phyloP scores from a whole-genome alignment of 2,329 filamentous ascomycete genomes.

The Sordariomycetes sp. region DNA sequence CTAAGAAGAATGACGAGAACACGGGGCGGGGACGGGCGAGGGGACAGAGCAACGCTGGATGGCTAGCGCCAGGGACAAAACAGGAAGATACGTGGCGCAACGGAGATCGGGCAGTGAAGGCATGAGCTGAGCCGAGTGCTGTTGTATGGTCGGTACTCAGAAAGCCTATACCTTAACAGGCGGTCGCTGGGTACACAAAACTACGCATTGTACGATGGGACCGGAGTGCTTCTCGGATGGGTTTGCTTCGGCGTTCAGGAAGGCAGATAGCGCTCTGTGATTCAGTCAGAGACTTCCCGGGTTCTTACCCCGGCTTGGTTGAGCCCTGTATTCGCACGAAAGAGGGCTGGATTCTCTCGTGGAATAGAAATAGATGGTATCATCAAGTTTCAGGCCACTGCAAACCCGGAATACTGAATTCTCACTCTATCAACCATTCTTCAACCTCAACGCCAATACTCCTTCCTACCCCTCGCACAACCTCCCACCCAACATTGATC shows the following conservation, averaged over 20 bases:
- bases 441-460: constrained; percentile 71
- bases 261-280: constrained; percentile 11
- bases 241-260: not conserved
- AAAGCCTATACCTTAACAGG: too few species aligned
- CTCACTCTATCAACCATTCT: constrained; percentile 62
- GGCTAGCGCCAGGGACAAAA: constrained; percentile 71
- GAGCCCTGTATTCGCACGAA: too few species aligned
- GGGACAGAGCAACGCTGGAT: constrained; percentile 41
- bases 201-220: too few species aligned
- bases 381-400: too few species aligned
- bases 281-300: too few species aligned
- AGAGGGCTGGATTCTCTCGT: too few species aligned
- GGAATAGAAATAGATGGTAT: too few species aligned
- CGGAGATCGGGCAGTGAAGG: constrained; percentile 20
- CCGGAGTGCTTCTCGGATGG: too few species aligned
- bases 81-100: constrained; percentile 74
- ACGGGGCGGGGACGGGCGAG: constrained; percentile 25
- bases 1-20: constrained; percentile 47
- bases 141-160: not conserved
- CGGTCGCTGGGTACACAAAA: not conserved
- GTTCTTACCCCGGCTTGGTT: too few species aligned
- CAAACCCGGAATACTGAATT: not conserved
- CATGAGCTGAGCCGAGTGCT: not conserved
- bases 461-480: constrained; percentile 59
- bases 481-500: constrained; percentile 72